phyloP scores from a whole-genome alignment of 2,329 filamentous ascomycete genomes.

The Nothophoma quercina region DNA sequence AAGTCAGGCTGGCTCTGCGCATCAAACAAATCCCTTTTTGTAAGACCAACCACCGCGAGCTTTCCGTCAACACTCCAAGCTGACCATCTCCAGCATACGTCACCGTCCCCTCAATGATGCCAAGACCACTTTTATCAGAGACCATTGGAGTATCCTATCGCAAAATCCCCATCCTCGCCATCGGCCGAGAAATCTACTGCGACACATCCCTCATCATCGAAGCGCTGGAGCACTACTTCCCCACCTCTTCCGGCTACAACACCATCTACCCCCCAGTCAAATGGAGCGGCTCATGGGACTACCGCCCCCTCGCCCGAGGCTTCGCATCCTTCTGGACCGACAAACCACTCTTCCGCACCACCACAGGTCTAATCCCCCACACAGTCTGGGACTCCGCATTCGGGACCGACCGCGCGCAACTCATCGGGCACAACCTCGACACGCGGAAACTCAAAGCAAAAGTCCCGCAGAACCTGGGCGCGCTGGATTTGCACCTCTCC shows the following conservation, averaged over 20 bases:
- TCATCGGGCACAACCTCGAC: constrained; percentile 52
- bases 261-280: constrained; percentile 45
- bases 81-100: no score
- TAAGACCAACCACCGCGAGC: no score
- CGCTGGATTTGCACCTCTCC: constrained; percentile 48
- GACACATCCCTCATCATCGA: constrained; percentile 47
- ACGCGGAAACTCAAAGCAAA: constrained; percentile 51
- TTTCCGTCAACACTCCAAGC: no score
- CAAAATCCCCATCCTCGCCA: constrained; percentile 46
- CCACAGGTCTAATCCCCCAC: constrained; percentile 52
- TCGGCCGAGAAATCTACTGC: constrained; percentile 46
- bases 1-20: constrained; percentile 47
- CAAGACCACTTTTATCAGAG: constrained; percentile 45
- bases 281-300: constrained; percentile 39
- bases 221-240: constrained; percentile 44
- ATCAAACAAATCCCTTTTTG: constrained; percentile 39
- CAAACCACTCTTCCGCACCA: constrained; percentile 50
- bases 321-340: constrained; percentile 54
- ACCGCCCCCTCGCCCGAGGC: constrained; percentile 47
- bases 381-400: constrained; percentile 51
- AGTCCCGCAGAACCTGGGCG: constrained; percentile 47
- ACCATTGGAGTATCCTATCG: constrained; percentile 51
- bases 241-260: constrained; percentile 39
- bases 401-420: constrained; percentile 47
- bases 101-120: constrained; percentile 51